Base-by-base conservation (phyloP, 1,284 basidiomycete genomes). In the Puccinia horiana region DNA sequence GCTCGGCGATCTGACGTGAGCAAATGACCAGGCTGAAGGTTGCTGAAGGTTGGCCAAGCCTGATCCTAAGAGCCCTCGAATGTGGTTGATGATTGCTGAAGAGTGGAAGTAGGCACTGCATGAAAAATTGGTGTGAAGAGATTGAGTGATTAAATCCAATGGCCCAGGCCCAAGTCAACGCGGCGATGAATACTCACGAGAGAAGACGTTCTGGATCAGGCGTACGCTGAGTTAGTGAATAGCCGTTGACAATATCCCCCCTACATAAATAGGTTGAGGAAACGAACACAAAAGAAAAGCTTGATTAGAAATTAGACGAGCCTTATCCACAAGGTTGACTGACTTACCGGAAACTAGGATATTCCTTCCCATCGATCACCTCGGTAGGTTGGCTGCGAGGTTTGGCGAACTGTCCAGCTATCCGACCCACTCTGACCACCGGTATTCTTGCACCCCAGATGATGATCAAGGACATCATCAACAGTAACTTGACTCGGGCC, bases 361-460 rank as follows among this genome's bases (percentile, higher is more conserved):
- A 85, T 78, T 87, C 86, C 47, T 85, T 82, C 63, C 86, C 86
- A 74, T 87, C 84, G 47, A 83, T 83, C 4, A 49, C 63, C 87
- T 99, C 96, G 29, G 91, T 95, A 5, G 90, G 89, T 85, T 93
- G 96, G 85, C 93, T 95, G 81, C 96, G 90, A 0, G 96, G 96
- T 87, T 98, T 98, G 44, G 95, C 96, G 85, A 98, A 98, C 87
- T 98, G 96, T 0, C 95, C 95, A 0, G 95, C 95, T 84, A 97
- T 96, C 40, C 95, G 91, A 8, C 94, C 94, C 83, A 97, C 92
- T 20, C 95, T 92, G 63, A 96, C 94, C 52, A 97, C 92, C n/a
- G 95, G 95, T 47, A 94, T 88, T 72, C 95, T 92, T 23, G 92
- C 93, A 78, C 95, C 96, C 93, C 95, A 96, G 83, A 97, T 92